phyloP scores from a whole-genome alignment of 2,329 filamentous ascomycete genomes.

The Aureobasidium leucospermi region DNA sequence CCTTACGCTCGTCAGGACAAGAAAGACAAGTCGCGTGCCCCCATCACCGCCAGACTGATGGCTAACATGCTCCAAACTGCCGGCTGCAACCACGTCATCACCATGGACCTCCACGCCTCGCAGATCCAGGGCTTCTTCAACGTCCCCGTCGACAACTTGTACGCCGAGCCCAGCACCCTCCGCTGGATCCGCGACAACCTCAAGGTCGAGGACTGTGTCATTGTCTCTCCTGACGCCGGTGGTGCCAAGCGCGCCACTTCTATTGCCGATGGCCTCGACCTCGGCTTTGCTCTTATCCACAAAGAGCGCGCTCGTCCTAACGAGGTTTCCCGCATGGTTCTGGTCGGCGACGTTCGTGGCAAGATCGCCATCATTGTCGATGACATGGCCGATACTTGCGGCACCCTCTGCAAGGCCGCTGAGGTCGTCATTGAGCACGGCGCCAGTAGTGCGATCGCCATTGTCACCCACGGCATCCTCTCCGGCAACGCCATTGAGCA shows the following conservation, averaged over 20 bases:
- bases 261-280: conserved; percentile 85
- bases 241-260: conserved; percentile 89
- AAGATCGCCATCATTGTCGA: conserved; percentile 94
- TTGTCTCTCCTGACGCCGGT: conserved; percentile 90
- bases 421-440: conserved; percentile 81
- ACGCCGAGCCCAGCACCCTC: conserved; percentile 86
- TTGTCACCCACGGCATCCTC: conserved; percentile 90
- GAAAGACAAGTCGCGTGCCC: conserved; percentile 92
- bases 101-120: conserved; percentile 89
- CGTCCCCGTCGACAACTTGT: conserved; percentile 70
- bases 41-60: conserved; percentile 91
- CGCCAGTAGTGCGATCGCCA: conserved; percentile 81
- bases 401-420: conserved; percentile 80
- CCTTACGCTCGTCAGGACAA: conserved; percentile 96
- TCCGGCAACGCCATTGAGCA: conserved; percentile 83
- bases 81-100: conserved; percentile 88
- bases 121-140: conserved; percentile 98
- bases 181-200: conserved; percentile 88
- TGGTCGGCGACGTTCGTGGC: conserved; percentile 88
- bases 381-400: conserved; percentile 96
- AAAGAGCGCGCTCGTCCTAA: conserved; percentile 90
- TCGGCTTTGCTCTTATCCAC: conserved; percentile 90
- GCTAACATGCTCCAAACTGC: conserved; percentile 97
- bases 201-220: conserved; percentile 73
- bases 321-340: conserved; percentile 85